phyloP scores from a whole-genome alignment of 1,284 basidiomycete genomes.

The Flammula alnicola region DNA sequence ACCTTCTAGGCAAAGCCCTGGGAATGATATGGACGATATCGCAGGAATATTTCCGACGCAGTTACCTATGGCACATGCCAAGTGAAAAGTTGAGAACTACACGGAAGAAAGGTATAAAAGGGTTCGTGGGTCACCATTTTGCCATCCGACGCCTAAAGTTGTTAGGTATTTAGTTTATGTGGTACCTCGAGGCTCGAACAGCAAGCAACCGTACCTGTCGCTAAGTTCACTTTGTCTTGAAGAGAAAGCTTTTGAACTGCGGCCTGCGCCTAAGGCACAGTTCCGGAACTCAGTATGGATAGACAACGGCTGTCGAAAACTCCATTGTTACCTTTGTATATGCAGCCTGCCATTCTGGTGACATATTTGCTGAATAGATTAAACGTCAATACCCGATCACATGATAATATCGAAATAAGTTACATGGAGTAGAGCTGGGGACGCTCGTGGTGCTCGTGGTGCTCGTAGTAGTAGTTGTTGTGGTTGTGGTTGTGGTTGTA shows the following conservation, averaged over 20 bases:
- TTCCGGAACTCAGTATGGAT: not conserved
- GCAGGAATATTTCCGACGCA: constrained; percentile 74
- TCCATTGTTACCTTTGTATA: constrained; percentile 48
- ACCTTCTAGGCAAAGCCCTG: constrained; percentile 73
- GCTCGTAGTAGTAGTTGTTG: constrained; percentile 21
- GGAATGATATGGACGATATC: constrained; percentile 64
- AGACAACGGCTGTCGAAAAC: not conserved
- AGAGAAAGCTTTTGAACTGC: constrained; percentile 54
- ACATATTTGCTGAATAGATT: constrained; percentile 43
- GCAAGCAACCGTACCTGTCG: constrained; percentile 58
- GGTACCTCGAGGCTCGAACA: too few species aligned
- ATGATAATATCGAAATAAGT: constrained; percentile 22
- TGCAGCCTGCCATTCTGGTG: constrained; percentile 57
- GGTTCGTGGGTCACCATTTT: constrained; percentile 30
- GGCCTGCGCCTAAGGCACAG: constrained; percentile 21
- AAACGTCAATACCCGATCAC: not conserved
- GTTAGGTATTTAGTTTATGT: not conserved
- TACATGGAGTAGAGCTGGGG: too few species aligned
- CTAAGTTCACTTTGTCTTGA: constrained; percentile 59
- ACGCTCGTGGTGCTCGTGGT: constrained; percentile 22
- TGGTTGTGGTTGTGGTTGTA: too few species aligned
- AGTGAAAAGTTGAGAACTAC: not conserved
- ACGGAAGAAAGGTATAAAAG: not conserved
- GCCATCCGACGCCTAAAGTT: constrained; percentile 45
- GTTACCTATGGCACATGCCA: constrained; percentile 42